phyloP scores from a whole-genome alignment of 495 filamentous ascomycete genomes.

The Trichoderma asperelloides region DNA sequence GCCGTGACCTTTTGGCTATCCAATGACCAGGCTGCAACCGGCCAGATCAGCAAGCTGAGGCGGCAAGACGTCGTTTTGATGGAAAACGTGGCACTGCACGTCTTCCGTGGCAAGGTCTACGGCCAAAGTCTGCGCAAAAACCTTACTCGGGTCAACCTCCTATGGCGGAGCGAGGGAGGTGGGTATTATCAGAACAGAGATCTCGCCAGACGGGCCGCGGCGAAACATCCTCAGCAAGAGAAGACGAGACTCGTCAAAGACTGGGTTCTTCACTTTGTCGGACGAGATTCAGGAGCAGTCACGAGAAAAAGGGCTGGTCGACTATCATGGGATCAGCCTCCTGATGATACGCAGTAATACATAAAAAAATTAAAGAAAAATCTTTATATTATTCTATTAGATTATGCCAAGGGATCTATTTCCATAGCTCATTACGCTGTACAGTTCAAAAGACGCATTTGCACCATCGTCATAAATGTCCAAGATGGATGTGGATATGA shows the following conservation, averaged over 20 bases:
- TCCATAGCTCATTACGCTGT: not conserved
- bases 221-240: constrained; percentile 40
- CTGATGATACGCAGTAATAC: constrained; percentile 11
- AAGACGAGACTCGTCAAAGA: constrained; percentile 61
- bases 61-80: constrained; percentile 67
- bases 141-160: constrained; percentile 61
- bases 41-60: constrained; percentile 46
- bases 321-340: constrained; percentile 11
- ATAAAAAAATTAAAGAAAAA: not conserved
- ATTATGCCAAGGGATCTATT: constrained; percentile 2
- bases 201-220: constrained; percentile 18
- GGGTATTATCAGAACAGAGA: constrained; percentile 36
- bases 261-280: constrained; percentile 71
- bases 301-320: not conserved
- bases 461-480: too few species aligned
- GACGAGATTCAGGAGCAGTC: constrained; percentile 16
- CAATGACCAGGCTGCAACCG: constrained; percentile 23
- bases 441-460: not conserved
- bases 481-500: not conserved
- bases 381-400: not conserved
- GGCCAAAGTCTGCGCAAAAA: constrained; percentile 64
- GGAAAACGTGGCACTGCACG: constrained; percentile 65
- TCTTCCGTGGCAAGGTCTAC: constrained; percentile 65
- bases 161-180: constrained; percentile 40
- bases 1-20: constrained; percentile 75